A percentile compares a stretch with the other conserved stretches of the same genome.
Conservation (phyloP, 208 protist species). For the Porcisia hertigi region DNA sequence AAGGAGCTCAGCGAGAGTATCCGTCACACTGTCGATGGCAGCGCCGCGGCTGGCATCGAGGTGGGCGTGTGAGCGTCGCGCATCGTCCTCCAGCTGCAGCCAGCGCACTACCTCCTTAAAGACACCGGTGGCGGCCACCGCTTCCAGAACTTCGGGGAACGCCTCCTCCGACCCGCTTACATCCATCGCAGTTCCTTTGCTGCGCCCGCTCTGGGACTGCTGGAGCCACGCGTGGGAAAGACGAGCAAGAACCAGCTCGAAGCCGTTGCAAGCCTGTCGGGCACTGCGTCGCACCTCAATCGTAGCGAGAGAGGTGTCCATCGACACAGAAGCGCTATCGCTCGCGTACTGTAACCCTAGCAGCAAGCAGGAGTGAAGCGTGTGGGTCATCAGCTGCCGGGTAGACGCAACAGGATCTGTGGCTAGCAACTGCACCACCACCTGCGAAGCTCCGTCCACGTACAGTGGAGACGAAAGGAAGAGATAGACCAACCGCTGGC, state of each 20-base stretch:
- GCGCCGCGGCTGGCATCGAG: slow-evolving; percentile 23
- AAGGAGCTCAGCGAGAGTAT: slow-evolving; percentile 26
- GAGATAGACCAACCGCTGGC: slow-evolving; percentile 41
- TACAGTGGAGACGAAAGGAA: slow-evolving; percentile 79
- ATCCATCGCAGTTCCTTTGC: slow-evolving; percentile 9
- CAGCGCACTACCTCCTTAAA: slow-evolving; percentile 32
- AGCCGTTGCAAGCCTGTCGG: slow-evolving; percentile 33
- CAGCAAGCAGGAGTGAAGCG: slow-evolving; percentile 26
- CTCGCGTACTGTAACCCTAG: slow-evolving; percentile 35
- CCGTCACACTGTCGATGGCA: slow-evolving; percentile 2
- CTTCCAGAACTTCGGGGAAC: slow-evolving; percentile 21
- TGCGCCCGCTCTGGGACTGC: slow-evolving; percentile 16
- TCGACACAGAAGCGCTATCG: slow-evolving; percentile 3
- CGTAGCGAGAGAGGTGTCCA: slow-evolving; percentile 12
- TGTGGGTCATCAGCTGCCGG: slow-evolving; percentile 14
- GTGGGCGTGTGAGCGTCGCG: slow-evolving; percentile 30
- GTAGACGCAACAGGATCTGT: slow-evolving; percentile 17
- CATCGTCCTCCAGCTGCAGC: slow-evolving; percentile 34
- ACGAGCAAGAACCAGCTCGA: slow-evolving; percentile 52
- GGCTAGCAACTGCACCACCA: slow-evolving; percentile 37
- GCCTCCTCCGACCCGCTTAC: slow-evolving; percentile 6
- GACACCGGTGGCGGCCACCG: slow-evolving; percentile 28
- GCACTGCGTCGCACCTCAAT: slow-evolving; percentile 31
- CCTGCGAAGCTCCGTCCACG: slow-evolving; percentile 61
- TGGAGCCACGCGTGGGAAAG: slow-evolving; percentile 50